Evolutionary conservation across 192 early-diverging fungal genomes (phyloP).

Genomic region (Lobosporangium transversale): DNA sequence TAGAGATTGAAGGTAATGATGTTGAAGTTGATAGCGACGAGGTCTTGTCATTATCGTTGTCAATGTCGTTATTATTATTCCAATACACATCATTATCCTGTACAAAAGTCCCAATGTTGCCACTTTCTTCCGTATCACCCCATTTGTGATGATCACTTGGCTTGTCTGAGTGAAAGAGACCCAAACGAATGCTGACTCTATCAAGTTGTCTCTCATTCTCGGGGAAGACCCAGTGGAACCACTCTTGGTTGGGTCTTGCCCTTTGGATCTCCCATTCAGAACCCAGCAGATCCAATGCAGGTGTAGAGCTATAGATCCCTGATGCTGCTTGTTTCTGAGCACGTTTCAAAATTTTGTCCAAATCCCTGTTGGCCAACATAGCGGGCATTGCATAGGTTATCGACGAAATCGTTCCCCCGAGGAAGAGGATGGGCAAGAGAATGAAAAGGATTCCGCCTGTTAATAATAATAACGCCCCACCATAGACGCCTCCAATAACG

Average conservation of each 20-base stretch:
- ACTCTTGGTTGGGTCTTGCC: conserved; percentile 20
- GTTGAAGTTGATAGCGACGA: not conserved
- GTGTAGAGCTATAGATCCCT: too few relatives aligned
- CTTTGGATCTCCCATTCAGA: conserved; percentile 33
- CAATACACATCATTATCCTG: not conserved
- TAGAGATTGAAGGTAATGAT: too few relatives aligned
- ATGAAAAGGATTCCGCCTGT: conserved; percentile 32
- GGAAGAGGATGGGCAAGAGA: conserved; percentile 13
- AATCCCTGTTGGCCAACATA: conserved; percentile 1
- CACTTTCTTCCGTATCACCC: too few relatives aligned
- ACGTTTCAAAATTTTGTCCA: conserved; percentile 31
- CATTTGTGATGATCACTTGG: conserved; percentile 22
- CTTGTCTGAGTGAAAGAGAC: conserved; percentile 38
- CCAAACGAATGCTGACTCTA: conserved; percentile 33
- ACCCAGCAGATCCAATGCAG: conserved; percentile 25
- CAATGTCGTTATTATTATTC: not conserved
- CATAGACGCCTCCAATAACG: conserved; percentile 23
- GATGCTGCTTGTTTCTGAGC: not conserved
- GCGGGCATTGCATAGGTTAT: conserved; percentile 28
- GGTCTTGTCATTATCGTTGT: not conserved
- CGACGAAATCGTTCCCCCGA: conserved; percentile 24
- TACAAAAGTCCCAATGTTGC: too few relatives aligned
- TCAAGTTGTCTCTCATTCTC: conserved; percentile 3
- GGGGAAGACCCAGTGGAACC: conserved; percentile 46
- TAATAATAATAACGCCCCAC: conserved; percentile 23